These are phyloP conservation scores for Asterella californica DNA, from an alignment of 225 moss, liverwort and hornwort genomes.

Conservation along the genomic window DNA sequence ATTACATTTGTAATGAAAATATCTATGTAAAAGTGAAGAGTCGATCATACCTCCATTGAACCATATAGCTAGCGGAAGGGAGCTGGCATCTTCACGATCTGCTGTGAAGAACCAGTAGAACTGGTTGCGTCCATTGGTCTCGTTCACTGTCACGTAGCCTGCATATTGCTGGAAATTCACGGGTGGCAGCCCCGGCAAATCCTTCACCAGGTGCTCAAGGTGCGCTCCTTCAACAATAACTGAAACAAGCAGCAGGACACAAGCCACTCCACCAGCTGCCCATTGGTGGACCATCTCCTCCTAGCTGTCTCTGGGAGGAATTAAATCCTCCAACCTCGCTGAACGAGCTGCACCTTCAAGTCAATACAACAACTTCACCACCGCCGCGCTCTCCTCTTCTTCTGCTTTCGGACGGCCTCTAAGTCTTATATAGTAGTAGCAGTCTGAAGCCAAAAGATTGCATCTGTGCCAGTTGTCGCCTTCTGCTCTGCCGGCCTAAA, in stretches of 20 bases:
- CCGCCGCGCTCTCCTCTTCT: background rate
- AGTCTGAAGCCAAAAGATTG: background rate
- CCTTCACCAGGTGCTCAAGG: conserved; percentile 40
- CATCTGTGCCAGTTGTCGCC: background rate
- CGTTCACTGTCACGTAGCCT: conserved; percentile 69
- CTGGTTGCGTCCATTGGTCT: conserved; percentile 46
- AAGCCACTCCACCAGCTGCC: background rate
- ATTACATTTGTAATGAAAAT: too few relatives aligned
- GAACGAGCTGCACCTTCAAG: background rate
- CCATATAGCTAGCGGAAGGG: conserved; percentile 68
- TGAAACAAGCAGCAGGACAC: background rate
- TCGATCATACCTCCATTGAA: conserved; percentile 70
- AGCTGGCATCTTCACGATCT: conserved; percentile 43
- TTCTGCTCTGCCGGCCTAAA: background rate
- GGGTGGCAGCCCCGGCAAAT: conserved; percentile 62
- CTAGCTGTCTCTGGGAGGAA: too few relatives aligned
- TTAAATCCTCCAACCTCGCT: background rate
- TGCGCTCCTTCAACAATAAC: conserved; percentile 36
- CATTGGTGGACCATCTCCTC: conserved; percentile 10
- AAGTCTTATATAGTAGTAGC: background rate
- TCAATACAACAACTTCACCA: background rate
- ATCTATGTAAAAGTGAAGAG: too few relatives aligned
- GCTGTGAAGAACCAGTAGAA: conserved; percentile 90
- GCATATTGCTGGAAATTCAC: conserved; percentile 75
- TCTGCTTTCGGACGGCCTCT: background rate